Evolutionary conservation across 176 grass and related monocot species (phyloP), one percentile per base, ranked within the genome.

Genomic region (Carex littledalei): DNA sequence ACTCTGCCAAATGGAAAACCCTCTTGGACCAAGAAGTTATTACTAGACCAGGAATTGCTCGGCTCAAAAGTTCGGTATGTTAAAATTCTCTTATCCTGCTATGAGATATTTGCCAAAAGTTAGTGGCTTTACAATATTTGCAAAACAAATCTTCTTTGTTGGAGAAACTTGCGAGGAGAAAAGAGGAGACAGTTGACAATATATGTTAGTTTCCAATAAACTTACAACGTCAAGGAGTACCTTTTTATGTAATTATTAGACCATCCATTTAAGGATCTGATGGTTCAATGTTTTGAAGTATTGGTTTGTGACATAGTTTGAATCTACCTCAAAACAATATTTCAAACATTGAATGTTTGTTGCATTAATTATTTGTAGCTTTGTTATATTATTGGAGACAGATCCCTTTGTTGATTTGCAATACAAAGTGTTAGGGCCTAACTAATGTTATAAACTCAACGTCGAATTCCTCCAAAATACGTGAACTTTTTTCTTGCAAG

Each of bases 11-110:
- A 79, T 89, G 78, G 84, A 50, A 93, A 98, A 56, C 86, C 89
- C 72, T 98, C 95, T 77, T 98, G 95, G 95, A 98, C 95, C 1
- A 97, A 94, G 60, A 98, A 89, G 81, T 81, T 98, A 81, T 73
- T 98, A 31, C 88, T 87, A 76, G 86, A 98, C 73, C 71, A 64
- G 12, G 79, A 89, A 73, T 85, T 98, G 52, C 95, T 98, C 87
- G 89, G 92, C 91, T 98, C 92, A 2, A 98, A 98, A 91, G 81
- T 98, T 89, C 53, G 85, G 95, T 98, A 84, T 16, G 39, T 65
- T 78, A 49, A 65, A 18, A 54, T 45, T 87, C 6, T 63, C 0
- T 69, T 37, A 67, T 67, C 0, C 31, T 67, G 1, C 69, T 71
- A 49, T 85, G 34, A 47, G 41, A 73, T 17, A n/a, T 41, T 73